These are phyloP conservation scores for Puccinia brachypodii DNA, from an alignment of 1,284 basidiomycete species.

Conservation along the genomic window DNA sequence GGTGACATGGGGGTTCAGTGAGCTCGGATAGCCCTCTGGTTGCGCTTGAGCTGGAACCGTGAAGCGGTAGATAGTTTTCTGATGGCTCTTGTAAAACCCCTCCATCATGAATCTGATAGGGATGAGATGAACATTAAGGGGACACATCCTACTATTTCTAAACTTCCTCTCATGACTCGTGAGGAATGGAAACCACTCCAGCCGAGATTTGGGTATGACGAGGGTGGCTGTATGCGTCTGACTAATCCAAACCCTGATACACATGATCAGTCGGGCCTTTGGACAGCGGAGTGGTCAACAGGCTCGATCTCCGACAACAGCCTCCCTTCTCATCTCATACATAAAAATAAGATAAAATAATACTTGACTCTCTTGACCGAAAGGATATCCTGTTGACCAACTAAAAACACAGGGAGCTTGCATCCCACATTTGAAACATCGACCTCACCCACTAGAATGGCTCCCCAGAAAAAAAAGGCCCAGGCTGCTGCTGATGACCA, in stretches of 20 bases:
- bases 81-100: not conserved
- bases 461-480: not conserved
- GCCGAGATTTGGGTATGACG: constrained; percentile 4
- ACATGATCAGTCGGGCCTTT: not conserved
- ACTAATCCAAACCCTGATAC: not conserved
- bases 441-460: not conserved
- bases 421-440: not conserved
- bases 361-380: not conserved
- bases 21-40: not conserved
- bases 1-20: not conserved
- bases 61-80: not conserved
- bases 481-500: not conserved
- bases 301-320: not conserved
- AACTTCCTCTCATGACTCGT: no score
- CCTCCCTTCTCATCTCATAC: not conserved
- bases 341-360: no score
- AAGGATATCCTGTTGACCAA: not conserved
- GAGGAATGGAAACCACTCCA: not conserved
- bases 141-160: not conserved
- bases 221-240: constrained; percentile 33
- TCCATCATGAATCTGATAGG: not conserved
- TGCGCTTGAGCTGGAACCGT: not conserved
- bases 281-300: not conserved
- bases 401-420: not conserved
- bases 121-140: not conserved